These are phyloP conservation scores for Pezicula radicicola DNA, from an alignment of 2,329 filamentous ascomycete genomes.

Conservation along the genomic window DNA sequence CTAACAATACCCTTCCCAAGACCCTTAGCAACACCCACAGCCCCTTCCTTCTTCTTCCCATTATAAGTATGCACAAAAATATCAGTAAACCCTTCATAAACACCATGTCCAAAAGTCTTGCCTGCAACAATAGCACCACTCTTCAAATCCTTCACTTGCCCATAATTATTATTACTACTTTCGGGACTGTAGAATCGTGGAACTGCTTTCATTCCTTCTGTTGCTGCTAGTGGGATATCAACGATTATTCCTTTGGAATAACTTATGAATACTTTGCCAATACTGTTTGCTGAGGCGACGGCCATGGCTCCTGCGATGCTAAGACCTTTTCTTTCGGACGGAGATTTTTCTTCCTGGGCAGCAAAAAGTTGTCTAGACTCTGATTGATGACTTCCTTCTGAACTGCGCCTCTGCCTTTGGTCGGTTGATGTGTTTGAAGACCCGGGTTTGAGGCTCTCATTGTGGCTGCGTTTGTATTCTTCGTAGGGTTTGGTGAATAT, in stretches of 20 bases:
- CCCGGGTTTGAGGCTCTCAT: neutral
- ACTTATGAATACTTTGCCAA: constrained; percentile 35
- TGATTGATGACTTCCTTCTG: constrained; percentile 1
- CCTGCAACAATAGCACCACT: constrained; percentile 73
- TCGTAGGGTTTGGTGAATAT: constrained; percentile 7
- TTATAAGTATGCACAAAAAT: constrained; percentile 12
- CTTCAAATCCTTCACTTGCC: constrained; percentile 63
- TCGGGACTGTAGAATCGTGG: constrained; percentile 53
- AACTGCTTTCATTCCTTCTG: constrained; percentile 12
- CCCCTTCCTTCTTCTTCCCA: constrained; percentile 10
- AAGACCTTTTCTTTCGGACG: neutral
- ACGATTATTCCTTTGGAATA: constrained; percentile 28
- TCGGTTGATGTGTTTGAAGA: neutral
- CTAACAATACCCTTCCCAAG: constrained; percentile 10
- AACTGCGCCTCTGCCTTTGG: neutral
- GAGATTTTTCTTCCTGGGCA: neutral
- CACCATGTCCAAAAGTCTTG: constrained; percentile 43
- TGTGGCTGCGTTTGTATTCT: constrained; percentile 1
- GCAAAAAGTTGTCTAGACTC: neutral
- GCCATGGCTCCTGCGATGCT: constrained; percentile 5
- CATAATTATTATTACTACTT: constrained; percentile 73
- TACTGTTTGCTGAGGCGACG: constrained; percentile 8
- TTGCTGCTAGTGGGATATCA: constrained; percentile 13
- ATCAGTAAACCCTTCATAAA: constrained; percentile 9
- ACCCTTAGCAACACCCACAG: constrained; percentile 8